phyloP scores from a whole-genome alignment of 345 rosid species.

The Eucalyptus polyanthemos region DNA sequence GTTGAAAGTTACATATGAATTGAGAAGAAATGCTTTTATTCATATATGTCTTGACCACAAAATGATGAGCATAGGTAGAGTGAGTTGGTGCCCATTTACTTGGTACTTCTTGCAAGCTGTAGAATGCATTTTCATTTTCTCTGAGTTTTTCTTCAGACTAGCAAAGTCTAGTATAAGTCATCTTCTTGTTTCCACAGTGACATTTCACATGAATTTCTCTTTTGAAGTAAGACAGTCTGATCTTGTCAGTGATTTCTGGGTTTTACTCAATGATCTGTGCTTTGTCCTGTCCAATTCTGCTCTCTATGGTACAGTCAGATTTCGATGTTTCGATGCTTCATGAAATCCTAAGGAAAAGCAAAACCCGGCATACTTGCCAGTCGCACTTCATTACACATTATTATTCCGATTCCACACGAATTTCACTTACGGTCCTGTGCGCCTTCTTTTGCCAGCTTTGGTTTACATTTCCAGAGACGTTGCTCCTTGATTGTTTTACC shows the following conservation, averaged over 20 bases:
- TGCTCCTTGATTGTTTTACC: not conserved
- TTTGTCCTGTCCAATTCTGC: not conserved
- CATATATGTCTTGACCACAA: too few relatives aligned
- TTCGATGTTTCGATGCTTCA: not conserved
- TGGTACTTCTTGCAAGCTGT: too few relatives aligned
- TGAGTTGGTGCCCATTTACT: too few relatives aligned
- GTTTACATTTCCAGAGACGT: not conserved
- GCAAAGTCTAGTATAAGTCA: not conserved
- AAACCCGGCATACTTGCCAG: not conserved
- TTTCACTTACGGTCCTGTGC: too few relatives aligned
- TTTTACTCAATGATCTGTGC: not conserved
- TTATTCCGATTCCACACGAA: too few relatives aligned
- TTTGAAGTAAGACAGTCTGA: not conserved
- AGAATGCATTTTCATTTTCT: too few relatives aligned
- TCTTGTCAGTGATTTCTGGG: not conserved
- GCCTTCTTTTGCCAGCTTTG: too few relatives aligned
- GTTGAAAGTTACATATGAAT: too few relatives aligned
- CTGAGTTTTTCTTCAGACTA: not conserved
- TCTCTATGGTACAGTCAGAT: not conserved
- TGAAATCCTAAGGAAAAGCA: not conserved
- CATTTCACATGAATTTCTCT: not conserved
- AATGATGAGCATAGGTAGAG: too few relatives aligned
- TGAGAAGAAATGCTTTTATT: too few relatives aligned
- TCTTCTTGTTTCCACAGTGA: not conserved
- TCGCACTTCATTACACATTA: not conserved